These are phyloP conservation scores for Russula emetica DNA, from an alignment of 768 basidiomycete species.

Conservation along the genomic window DNA sequence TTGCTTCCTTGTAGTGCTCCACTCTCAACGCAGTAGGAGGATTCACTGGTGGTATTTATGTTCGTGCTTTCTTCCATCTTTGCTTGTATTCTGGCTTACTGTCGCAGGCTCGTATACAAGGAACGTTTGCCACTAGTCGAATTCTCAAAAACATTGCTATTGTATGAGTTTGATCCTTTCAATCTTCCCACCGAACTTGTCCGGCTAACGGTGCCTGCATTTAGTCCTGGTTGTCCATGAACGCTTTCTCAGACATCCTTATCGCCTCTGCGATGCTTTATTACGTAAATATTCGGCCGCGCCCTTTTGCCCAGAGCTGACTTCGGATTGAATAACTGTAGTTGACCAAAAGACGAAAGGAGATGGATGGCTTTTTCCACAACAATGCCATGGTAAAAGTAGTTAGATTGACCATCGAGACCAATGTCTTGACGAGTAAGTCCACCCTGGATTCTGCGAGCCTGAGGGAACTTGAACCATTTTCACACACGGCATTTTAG, in stretches of 20 bases:
- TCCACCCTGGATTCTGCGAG: background rate
- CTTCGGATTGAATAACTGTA: background rate
- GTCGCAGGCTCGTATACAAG: background rate
- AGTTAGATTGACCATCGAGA: constrained; percentile 31
- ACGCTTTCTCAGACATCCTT: constrained; percentile 1
- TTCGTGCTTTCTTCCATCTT: background rate
- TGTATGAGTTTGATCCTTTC: background rate
- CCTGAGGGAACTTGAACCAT: background rate
- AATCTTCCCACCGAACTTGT: background rate
- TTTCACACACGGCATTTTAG: background rate
- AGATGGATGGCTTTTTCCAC: background rate
- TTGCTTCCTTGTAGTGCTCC: background rate
- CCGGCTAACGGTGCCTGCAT: background rate
- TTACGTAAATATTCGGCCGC: background rate
- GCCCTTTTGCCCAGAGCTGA: background rate
- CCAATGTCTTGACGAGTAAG: constrained; percentile 28
- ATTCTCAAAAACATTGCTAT: background rate
- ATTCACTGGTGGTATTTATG: constrained; percentile 7
- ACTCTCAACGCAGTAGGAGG: background rate
- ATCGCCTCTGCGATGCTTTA: constrained; percentile 18
- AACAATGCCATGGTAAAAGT: constrained; percentile 23
- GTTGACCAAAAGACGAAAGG: background rate
- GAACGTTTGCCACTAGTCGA: background rate
- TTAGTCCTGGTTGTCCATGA: constrained; percentile 15
- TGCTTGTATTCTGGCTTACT: background rate